Evolutionary conservation across 371 early-diverging fungal genomes (phyloP).

Genomic region (Mucor plumbeus): DNA sequence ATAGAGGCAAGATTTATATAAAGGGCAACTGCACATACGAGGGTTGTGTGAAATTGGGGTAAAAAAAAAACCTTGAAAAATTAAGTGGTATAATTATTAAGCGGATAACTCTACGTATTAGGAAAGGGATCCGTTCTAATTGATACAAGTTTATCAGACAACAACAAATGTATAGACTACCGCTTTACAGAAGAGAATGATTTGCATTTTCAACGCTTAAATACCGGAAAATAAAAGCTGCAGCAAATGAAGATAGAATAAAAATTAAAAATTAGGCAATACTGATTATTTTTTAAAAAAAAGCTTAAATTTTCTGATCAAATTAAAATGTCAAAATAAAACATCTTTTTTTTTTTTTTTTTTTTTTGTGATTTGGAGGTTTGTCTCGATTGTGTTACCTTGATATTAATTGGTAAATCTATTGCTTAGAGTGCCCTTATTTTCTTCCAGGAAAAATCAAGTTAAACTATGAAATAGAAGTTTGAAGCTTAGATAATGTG

Average conservation of each 20-base stretch:
- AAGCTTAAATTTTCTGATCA: constrained; percentile 1
- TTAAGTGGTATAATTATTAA: constrained; percentile 8
- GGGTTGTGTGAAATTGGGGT: constrained; percentile 8
- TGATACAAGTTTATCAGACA: not conserved
- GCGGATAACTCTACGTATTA: constrained; percentile 2
- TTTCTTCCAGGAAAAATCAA: no score
- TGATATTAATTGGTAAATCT: no score
- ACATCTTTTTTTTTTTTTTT: not conserved
- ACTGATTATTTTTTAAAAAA: not conserved
- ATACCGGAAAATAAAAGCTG: not conserved
- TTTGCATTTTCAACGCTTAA: not conserved
- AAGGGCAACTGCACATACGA: constrained; percentile 1
- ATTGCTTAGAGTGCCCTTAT: no score
- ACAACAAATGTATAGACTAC: not conserved
- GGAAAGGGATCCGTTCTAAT: not conserved
- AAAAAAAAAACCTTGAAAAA: not conserved
- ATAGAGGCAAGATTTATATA: not conserved
- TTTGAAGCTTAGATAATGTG: no score
- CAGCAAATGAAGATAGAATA: not conserved
- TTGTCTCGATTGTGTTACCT: no score
- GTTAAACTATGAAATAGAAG: no score
- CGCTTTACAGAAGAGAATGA: not conserved
- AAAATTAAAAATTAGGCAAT: not conserved
- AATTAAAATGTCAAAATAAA: not conserved
- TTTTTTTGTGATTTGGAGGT: no score